Evolutionary conservation across 768 basidiomycete species (phyloP), one percentile per base, ranked within the genome.

Genomic region (Auriscalpium vulgare): DNA sequence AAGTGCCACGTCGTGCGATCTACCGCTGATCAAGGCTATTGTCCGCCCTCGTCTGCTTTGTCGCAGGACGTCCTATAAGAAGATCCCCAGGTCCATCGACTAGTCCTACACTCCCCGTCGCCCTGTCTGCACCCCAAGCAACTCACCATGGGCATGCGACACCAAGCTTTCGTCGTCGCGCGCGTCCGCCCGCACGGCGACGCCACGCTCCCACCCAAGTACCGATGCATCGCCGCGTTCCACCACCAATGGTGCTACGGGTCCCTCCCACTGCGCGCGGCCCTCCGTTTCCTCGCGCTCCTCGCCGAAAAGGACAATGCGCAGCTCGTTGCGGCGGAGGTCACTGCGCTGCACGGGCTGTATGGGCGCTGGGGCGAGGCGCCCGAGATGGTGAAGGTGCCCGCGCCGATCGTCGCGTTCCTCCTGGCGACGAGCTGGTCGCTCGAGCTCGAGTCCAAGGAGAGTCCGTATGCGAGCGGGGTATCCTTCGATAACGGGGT

Each of bases 201-300:
- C 6, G 23, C 47, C 47, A 48, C 7, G 47, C 29, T 29, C 29
- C 29, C 29, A 29, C 17, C 47, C 11, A 13, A 29, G 7, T 75
- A 75, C 64, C 72, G 71, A 17, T 77, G 74, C 48, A 58, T 77
- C 19, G 73, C 66, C 8, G 75, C 70, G 5, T 62, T 67, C 8
- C 73, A 75, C 55, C 66, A 74, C 59, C 72, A 74, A 59, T 72
- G 70, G 72, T 75, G 68, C 57, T 73, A 69, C 53, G 72, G 71
- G 23, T 51, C 58, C 14, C 61, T 71, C 17, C 71, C 75, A 19
- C 60, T 73, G 8, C 50, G 34, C 0, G 70, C 69, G 13, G 61
- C 65, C 8, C 59, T 59, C 47, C 73, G 73, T n/a, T 68, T 75
- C 50, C 17, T 74, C 8, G 63, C 64, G 10, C 65, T 74, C 21